Evolutionary conservation across 257 asterid species (phyloP).

Genomic region (Solanum acaule): DNA sequence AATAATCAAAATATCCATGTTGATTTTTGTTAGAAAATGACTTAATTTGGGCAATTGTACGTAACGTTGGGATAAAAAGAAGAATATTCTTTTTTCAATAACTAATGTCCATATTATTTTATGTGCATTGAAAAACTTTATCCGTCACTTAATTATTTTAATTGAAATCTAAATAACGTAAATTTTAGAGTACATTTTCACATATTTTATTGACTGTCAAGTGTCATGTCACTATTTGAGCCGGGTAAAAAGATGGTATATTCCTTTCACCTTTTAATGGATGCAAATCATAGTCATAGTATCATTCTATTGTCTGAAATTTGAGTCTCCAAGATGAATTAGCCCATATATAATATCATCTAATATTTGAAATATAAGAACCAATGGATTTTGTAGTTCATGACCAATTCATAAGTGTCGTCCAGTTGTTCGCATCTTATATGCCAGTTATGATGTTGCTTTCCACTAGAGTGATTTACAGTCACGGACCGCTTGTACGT

Average conservation of each 20-base stretch:
- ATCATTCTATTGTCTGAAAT: not conserved
- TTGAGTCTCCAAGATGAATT: not conserved
- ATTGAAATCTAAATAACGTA: no score
- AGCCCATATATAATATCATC: not conserved
- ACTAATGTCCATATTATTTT: no score
- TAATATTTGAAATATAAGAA: not conserved
- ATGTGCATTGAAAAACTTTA: no score
- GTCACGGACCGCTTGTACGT: not conserved
- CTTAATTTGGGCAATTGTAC: not conserved
- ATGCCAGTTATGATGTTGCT: not conserved
- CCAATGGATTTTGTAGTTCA: not conserved
- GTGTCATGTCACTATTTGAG: not conserved
- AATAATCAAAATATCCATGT: not conserved
- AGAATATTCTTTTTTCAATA: not conserved
- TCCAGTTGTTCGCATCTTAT: not conserved
- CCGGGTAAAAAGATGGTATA: not conserved
- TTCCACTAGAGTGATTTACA: not conserved
- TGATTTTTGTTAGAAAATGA: not conserved
- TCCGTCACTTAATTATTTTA: no score
- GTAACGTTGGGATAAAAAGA: not conserved
- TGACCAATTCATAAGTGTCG: not conserved
- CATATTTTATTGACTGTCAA: no score
- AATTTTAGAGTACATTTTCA: no score
- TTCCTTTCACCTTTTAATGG: not conserved
- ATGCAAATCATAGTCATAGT: not conserved